Base-by-base conservation (phyloP, 78 protist genomes). In the Mantamonas sphyraenae region DNA sequence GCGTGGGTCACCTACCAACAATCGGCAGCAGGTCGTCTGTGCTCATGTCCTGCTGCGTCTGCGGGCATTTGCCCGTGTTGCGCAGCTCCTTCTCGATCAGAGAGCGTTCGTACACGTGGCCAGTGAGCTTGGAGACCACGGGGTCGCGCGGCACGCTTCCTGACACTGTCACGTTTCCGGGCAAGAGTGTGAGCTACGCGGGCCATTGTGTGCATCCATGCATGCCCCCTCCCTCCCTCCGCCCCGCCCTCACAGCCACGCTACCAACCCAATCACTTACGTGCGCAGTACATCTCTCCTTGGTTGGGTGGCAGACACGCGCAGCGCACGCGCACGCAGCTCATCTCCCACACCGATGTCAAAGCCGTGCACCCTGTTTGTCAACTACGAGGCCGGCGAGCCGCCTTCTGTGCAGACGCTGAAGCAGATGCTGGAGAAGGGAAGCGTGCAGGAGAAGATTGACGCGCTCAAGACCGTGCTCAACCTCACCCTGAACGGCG, bases 91-190 rank as follows among this genome's bases (percentile, higher is more conserved):
- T 84, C 65, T 76, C 85, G n/a, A 96, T 66, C n/a, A 86, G 62
- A 33, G 89, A 42, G 34, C 68, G 50, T 79, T 96, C 99, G 76
- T 80, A 96, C 22, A 93, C 63, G 57, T 73, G 79, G 22, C 91
- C 92, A n/a, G 88, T 67, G 47, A 68, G 77, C 12, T 0, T 35
- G 38, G 93, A 87, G 37, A 93, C 84, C 31, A 96, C 97, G 39
- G 99, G 95, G 40, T 80, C 84, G 30, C 66, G 75, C 30, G 94
- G 85, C 37, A 66, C 50, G 24, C 55, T 51, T 34, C 92, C 90
- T n/a, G 91, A 81, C n/a, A 95, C 79, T 64, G 77, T n/a, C n/a
- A n/a, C n/a, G n/a, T n/a, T n/a, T n/a, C n/a, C n/a, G n/a, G n/a
- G n/a, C n/a, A n/a, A n/a, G n/a, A n/a, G n/a, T n/a, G n/a, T n/a